Evolutionary conservation across 2,329 filamentous ascomycete genomes (phyloP).

Genomic region (Aspergillus tubingensis): DNA sequence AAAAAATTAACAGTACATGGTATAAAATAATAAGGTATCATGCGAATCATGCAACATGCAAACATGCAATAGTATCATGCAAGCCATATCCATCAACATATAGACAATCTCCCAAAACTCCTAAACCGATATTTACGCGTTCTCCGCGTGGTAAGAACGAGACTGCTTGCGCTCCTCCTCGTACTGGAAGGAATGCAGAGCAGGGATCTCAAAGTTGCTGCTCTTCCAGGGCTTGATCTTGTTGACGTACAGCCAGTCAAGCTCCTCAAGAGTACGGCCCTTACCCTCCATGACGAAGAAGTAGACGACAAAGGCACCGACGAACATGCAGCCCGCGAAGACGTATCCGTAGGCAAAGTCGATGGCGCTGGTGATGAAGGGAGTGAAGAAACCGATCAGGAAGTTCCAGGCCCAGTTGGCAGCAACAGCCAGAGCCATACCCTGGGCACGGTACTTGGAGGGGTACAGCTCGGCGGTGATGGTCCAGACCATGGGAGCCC

Average conservation of each 20-base stretch:
- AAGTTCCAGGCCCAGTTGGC: slow-evolving; percentile 79
- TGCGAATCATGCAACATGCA: background rate
- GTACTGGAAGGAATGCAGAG: slow-evolving; percentile 19
- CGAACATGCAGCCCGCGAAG: slow-evolving; percentile 70
- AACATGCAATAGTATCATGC: background rate
- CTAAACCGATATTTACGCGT: slow-evolving; percentile 21
- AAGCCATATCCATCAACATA: background rate
- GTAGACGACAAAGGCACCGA: slow-evolving; percentile 64
- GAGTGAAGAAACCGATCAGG: slow-evolving; percentile 72
- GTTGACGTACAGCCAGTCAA: slow-evolving; percentile 72
- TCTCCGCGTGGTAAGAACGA: slow-evolving; percentile 29
- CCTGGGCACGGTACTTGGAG: slow-evolving; percentile 63
- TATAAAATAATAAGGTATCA: background rate
- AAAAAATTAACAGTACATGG: background rate
- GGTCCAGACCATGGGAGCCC: slow-evolving; percentile 62
- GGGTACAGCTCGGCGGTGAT: slow-evolving; percentile 49
- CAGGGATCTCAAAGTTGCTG: slow-evolving; percentile 46
- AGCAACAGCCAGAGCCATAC: slow-evolving; percentile 76
- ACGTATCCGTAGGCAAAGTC: slow-evolving; percentile 75
- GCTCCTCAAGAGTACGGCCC: slow-evolving; percentile 70
- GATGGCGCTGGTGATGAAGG: slow-evolving; percentile 72
- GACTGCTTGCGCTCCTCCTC: slow-evolving; percentile 26
- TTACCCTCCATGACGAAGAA: slow-evolving; percentile 76
- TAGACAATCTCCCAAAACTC: background rate
- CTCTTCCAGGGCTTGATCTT: slow-evolving; percentile 62